phyloP scores from a whole-genome alignment of 2,329 filamentous ascomycete species.

The Parastagonospora avenae region DNA sequence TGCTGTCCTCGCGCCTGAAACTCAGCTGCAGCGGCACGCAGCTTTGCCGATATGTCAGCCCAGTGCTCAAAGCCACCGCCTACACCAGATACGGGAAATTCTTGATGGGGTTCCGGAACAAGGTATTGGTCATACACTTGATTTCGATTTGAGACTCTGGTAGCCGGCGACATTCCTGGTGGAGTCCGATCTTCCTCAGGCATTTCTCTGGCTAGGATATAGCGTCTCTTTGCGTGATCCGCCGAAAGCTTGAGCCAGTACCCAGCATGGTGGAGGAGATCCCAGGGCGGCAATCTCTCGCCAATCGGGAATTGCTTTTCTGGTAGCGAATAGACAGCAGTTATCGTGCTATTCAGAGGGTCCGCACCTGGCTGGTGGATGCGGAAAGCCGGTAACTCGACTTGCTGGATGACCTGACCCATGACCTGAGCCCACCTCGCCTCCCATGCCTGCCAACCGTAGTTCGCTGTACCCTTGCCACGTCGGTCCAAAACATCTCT shows the following conservation, averaged over 20 bases:
- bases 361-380: constrained; percentile 27
- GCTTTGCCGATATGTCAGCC: constrained; percentile 54
- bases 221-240: constrained; percentile 57
- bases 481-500: constrained; percentile 79
- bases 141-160: constrained; percentile 59
- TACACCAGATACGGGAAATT: constrained; percentile 53
- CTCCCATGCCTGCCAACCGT: constrained; percentile 95
- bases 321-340: constrained; percentile 52
- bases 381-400: constrained; percentile 55
- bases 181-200: constrained; percentile 63
- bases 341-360: constrained; percentile 35
- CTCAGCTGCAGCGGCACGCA: constrained; percentile 55
- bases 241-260: constrained; percentile 65
- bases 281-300: constrained; percentile 62
- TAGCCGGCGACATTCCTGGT: constrained; percentile 61
- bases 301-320: constrained; percentile 57
- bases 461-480: constrained; percentile 84
- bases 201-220: constrained; percentile 59
- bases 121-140: constrained; percentile 65
- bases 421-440: constrained; percentile 70
- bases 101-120: constrained; percentile 62
- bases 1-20: constrained; percentile 60
- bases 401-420: constrained; percentile 62
- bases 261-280: constrained; percentile 65
- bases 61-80: constrained; percentile 57